phyloP scores from a whole-genome alignment of 106 monocot species.

The Cymbidium sinense region DNA sequence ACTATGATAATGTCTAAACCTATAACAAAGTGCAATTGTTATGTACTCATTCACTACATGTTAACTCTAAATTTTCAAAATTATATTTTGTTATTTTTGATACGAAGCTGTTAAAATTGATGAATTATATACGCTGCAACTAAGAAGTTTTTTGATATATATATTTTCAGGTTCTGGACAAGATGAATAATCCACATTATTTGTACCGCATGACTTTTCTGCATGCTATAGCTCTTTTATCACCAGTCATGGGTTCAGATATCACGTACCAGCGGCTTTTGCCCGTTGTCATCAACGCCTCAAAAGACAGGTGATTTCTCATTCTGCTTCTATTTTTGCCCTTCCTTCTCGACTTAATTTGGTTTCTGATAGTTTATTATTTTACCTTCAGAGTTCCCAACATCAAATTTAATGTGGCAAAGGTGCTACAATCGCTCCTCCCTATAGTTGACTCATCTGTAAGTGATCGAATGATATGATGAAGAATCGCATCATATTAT shows the following conservation, averaged over 20 bases:
- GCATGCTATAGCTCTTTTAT: slow-evolving; percentile 72
- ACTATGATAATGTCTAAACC: too few species aligned
- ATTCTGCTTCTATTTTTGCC: background rate
- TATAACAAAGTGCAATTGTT: too few species aligned
- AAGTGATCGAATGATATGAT: slow-evolving; percentile 20
- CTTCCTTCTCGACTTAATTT: background rate
- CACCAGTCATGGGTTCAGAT: slow-evolving; percentile 79
- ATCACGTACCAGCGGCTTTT: slow-evolving; percentile 74
- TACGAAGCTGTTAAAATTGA: too few species aligned
- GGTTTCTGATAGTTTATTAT: background rate
- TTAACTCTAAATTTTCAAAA: too few species aligned
- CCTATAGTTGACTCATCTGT: slow-evolving; percentile 67
- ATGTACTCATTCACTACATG: too few species aligned
- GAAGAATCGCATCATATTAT: background rate
- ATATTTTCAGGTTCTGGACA: slow-evolving; percentile 60
- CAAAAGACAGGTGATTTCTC: slow-evolving; percentile 62
- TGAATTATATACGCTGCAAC: background rate
- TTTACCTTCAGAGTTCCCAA: slow-evolving; percentile 69
- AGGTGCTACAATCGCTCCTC: slow-evolving; percentile 71
- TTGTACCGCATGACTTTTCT: slow-evolving; percentile 86
- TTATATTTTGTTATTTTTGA: too few species aligned
- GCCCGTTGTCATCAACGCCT: slow-evolving; percentile 58
- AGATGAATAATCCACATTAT: slow-evolving; percentile 75
- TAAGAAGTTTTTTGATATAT: background rate
- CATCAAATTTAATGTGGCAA: slow-evolving; percentile 93